A percentile compares a stretch with the other conserved stretches of the same genome.
phyloP scores from a whole-genome alignment of 495 filamentous ascomycete genomes.

The Daldinia loculata region DNA sequence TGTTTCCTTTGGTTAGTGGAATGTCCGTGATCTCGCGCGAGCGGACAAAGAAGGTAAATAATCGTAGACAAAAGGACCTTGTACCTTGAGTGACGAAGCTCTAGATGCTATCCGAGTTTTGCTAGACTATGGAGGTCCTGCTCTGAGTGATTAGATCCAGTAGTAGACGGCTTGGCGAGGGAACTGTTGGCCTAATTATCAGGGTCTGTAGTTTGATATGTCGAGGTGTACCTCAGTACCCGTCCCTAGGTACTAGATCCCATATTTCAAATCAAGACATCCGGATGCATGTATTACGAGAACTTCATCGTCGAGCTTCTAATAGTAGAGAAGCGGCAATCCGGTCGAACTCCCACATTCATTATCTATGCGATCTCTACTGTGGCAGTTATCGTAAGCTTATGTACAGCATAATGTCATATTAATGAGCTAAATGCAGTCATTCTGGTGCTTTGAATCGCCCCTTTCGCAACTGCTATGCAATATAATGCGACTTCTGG shows the following conservation, averaged over 20 bases:
- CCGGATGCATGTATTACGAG: neutral
- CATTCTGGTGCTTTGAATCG: neutral
- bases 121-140: neutral
- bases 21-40: neutral
- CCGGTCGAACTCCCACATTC: neutral
- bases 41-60: neutral
- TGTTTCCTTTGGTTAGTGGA: neutral
- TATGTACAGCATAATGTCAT: conserved; percentile 1
- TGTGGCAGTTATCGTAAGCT: neutral
- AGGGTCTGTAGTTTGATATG: neutral
- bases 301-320: neutral
- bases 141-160: neutral
- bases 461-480: conserved; percentile 24
- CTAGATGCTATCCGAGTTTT: neutral
- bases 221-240: neutral
- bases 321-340: neutral
- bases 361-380: conserved; percentile 2
- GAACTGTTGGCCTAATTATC: neutral
- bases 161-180: neutral
- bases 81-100: neutral
- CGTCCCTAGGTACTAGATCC: no score
- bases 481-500: neutral
- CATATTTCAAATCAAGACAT: neutral
- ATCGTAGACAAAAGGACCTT: neutral
- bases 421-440: neutral